phyloP scores from a whole-genome alignment of 495 filamentous ascomycete species.

The Aspergillus sclerotiicarbonarius region DNA sequence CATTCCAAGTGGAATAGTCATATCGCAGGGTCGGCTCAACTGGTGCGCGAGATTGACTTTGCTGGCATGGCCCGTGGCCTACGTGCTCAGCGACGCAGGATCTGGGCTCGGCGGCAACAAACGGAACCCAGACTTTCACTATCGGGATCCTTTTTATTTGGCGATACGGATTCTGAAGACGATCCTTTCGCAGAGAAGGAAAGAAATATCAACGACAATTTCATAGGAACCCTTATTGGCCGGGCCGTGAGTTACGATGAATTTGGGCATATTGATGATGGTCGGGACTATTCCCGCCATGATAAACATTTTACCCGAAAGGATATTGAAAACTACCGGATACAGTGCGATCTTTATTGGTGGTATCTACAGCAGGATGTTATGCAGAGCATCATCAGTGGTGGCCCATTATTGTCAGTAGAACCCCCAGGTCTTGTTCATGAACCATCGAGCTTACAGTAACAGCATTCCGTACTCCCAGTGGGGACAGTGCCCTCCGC shows the following conservation, averaged over 20 bases:
- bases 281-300: conserved; percentile 5
- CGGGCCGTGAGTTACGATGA: conserved; percentile 45
- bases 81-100: conserved; percentile 46
- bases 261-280: conserved; percentile 41
- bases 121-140: conserved; percentile 18
- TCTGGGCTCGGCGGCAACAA: conserved; percentile 24
- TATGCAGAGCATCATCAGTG: conserved; percentile 87
- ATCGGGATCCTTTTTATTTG: conserved; percentile 18
- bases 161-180: conserved; percentile 27
- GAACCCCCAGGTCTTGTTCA: not conserved
- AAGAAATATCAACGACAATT: conserved; percentile 34
- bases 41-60: conserved; percentile 82
- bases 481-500: conserved; percentile 82
- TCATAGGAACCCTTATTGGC: conserved; percentile 47
- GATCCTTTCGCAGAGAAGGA: conserved; percentile 48
- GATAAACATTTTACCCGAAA: conserved; percentile 56
- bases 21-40: conserved; percentile 75
- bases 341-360: conserved; percentile 89
- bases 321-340: conserved; percentile 75
- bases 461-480: conserved; percentile 71
- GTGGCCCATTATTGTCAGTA: conserved; percentile 77
- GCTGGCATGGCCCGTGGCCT: conserved; percentile 68
- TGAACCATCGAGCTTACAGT: conserved; percentile 15
- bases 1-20: conserved; percentile 96
- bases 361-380: conserved; percentile 94